Conservation (phyloP, 345 rosid genomes). For the Arabis hirsuta region DNA sequence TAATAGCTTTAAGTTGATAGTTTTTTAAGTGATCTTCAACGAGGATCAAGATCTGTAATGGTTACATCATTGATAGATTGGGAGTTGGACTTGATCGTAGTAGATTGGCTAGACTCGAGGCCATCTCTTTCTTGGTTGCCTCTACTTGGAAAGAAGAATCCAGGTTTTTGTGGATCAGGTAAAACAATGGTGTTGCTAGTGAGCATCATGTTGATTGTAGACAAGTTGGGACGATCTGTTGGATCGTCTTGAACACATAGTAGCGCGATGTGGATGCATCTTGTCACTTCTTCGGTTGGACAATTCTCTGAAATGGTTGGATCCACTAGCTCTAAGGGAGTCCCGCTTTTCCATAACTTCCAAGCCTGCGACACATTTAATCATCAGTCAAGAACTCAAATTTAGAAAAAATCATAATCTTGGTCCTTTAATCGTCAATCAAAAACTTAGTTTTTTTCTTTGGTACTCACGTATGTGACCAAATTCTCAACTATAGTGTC, state of each 20-base stretch:
- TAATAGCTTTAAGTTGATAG: too few species aligned
- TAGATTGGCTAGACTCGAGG: neutral
- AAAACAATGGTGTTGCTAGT: neutral
- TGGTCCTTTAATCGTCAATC: neutral
- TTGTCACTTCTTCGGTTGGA: neutral
- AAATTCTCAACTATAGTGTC: neutral
- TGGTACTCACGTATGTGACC: constrained; percentile 20
- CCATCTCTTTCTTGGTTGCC: constrained; percentile 11
- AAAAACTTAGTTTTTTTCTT: neutral
- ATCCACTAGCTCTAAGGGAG: neutral
- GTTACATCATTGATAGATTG: constrained; percentile 15
- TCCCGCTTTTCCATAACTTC: neutral
- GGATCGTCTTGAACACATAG: constrained; percentile 13
- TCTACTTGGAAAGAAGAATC: constrained; percentile 6
- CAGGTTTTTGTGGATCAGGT: neutral
- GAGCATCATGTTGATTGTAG: constrained; percentile 12
- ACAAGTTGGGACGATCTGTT: neutral
- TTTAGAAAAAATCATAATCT: neutral
- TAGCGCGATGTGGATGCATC: constrained; percentile 2
- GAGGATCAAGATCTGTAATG: constrained; percentile 25
- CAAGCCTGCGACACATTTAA: neutral
- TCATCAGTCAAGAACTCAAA: neutral
- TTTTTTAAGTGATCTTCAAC: neutral
- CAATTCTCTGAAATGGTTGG: neutral
- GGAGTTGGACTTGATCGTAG: neutral